These are phyloP conservation scores for Oryza rufipogon DNA, from an alignment of 176 grass and related monocot genomes.

Conservation along the genomic window DNA sequence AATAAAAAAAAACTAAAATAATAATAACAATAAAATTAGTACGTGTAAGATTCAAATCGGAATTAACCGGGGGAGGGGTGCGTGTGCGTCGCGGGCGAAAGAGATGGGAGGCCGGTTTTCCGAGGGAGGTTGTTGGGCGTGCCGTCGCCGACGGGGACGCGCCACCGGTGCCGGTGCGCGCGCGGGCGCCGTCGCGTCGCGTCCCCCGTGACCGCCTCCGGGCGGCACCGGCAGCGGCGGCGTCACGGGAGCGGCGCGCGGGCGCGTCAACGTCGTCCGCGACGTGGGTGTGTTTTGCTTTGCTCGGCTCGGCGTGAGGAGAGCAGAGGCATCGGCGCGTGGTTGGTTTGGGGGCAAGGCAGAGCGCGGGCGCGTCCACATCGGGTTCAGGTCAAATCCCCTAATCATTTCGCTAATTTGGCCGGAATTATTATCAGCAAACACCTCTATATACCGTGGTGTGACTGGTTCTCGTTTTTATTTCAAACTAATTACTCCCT, in stretches of 20 bases:
- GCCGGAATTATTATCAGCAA: not conserved
- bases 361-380: constrained; percentile 1
- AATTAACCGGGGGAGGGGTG: no score
- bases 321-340: not conserved
- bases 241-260: not conserved
- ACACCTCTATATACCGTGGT: not conserved
- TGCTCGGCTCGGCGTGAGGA: not conserved
- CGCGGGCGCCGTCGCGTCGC: not conserved
- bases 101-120: constrained; percentile 34
- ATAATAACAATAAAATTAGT: no score
- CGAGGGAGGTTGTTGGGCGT: constrained; percentile 18
- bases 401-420: constrained; percentile 17
- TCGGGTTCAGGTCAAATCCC: constrained; percentile 39
- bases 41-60: no score
- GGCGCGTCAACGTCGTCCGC: constrained; percentile 36
- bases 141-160: constrained; percentile 48
- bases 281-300: not conserved
- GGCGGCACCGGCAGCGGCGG: not conserved
- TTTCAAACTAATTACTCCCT: no score
- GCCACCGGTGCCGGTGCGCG: constrained; percentile 14
- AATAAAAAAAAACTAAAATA: no score
- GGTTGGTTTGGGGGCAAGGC: constrained; percentile 27
- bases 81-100: not conserved
- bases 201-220: not conserved
- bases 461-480: no score